Conservation (phyloP, 805 yeast species). For the Candida easanensis region DNA sequence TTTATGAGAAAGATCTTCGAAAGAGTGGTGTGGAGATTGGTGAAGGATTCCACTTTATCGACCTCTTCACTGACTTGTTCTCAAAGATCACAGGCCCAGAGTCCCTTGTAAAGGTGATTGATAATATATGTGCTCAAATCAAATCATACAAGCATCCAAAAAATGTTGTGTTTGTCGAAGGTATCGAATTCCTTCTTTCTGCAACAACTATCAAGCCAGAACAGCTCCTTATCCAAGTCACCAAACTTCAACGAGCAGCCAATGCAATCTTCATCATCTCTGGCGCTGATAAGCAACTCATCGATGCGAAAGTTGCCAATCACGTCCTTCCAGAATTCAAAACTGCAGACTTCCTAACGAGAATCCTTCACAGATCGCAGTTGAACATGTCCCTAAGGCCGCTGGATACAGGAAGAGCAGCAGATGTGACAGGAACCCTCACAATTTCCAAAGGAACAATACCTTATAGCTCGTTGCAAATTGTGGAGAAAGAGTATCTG, state of each 20-base stretch:
- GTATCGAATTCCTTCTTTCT: slow-evolving; percentile 44
- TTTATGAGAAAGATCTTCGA: slow-evolving; percentile 33
- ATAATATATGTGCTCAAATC: slow-evolving; percentile 10
- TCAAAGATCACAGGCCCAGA: slow-evolving; percentile 29
- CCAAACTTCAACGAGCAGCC: slow-evolving; percentile 33
- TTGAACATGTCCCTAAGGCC: slow-evolving; percentile 60
- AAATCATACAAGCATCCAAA: slow-evolving; percentile 1
- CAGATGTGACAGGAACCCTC: slow-evolving; percentile 75
- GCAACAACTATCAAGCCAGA: slow-evolving; percentile 38
- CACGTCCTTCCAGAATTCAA: slow-evolving; percentile 35
- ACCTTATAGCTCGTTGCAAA: slow-evolving; percentile 22
- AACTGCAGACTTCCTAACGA: slow-evolving; percentile 45
- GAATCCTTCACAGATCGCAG: slow-evolving; percentile 48
- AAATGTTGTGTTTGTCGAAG: slow-evolving; percentile 41
- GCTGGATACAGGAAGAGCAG: slow-evolving; percentile 75
- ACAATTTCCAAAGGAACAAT: slow-evolving; percentile 51
- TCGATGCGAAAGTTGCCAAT: slow-evolving; percentile 29
- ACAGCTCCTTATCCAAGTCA: slow-evolving; percentile 34
- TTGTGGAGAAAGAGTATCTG: slow-evolving; percentile 61
- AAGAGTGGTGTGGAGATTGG: slow-evolving; percentile 40
- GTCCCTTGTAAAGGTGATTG: slow-evolving; percentile 15
- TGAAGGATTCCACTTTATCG: slow-evolving; percentile 38
- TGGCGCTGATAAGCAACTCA: slow-evolving; percentile 39
- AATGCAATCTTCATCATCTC: slow-evolving; percentile 36
- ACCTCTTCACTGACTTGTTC: slow-evolving; percentile 47